These are phyloP conservation scores for Shiraia bambusicola DNA, from an alignment of 2,329 filamentous ascomycete species.

Conservation along the genomic window DNA sequence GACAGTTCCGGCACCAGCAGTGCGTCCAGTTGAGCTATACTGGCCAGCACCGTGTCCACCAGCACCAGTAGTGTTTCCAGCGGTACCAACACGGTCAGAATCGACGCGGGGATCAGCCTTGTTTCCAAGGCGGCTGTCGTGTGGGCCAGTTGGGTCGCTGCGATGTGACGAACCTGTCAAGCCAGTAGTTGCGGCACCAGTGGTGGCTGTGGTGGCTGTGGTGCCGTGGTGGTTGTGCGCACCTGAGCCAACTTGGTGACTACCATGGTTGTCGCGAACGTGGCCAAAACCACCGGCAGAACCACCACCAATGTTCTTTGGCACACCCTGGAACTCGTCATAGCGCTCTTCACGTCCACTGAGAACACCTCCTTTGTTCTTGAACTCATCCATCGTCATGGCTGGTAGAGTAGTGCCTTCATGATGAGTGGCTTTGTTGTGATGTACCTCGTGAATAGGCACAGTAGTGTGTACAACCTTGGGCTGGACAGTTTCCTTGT, in stretches of 20 bases:
- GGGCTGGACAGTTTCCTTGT: conserved; percentile 69
- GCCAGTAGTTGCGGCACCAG: conserved; percentile 6
- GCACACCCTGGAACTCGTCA: conserved; percentile 64
- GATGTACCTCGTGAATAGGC: conserved; percentile 71
- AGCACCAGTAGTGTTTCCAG: neutral
- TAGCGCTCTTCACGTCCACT: conserved; percentile 57
- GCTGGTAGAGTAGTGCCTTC: conserved; percentile 63
- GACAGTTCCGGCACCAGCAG: neutral
- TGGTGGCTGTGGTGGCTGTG: conserved; percentile 5
- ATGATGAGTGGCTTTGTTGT: conserved; percentile 67
- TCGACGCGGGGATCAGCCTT: neutral
- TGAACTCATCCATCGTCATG: conserved; percentile 67
- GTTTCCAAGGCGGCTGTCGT: neutral
- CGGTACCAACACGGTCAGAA: neutral
- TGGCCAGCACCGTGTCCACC: conserved; percentile 5
- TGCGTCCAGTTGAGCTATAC: conserved; percentile 1
- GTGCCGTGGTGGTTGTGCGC: conserved; percentile 22
- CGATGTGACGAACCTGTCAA: conserved; percentile 3
- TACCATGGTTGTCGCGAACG: conserved; percentile 20
- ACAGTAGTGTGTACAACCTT: conserved; percentile 70
- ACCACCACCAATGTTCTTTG: conserved; percentile 50
- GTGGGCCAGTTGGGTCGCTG: conserved; percentile 2
- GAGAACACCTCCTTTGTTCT: conserved; percentile 56
- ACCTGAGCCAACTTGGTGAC: conserved; percentile 10
- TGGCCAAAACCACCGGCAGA: conserved; percentile 17